phyloP scores from a whole-genome alignment of 2,329 filamentous ascomycete genomes.

The Fusarium redolens region DNA sequence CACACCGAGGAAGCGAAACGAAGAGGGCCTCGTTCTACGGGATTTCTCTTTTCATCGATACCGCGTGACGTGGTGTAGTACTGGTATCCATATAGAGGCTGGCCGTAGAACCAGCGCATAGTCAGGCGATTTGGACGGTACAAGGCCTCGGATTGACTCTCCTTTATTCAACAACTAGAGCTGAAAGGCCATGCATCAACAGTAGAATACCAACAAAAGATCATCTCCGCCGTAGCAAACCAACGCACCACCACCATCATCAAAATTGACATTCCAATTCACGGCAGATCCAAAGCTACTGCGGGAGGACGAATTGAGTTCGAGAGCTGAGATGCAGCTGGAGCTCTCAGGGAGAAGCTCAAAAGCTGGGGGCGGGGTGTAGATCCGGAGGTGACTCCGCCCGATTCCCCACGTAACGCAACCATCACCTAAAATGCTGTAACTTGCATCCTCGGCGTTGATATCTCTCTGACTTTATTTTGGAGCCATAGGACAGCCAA shows the following conservation, averaged over 20 bases:
- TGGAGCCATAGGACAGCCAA: background rate
- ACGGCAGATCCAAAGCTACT: background rate
- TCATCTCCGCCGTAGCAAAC: background rate
- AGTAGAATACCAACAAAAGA: background rate
- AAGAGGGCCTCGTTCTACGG: conserved; percentile 4
- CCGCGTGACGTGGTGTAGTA: conserved; percentile 5
- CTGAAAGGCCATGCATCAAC: background rate
- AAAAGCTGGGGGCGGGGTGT: background rate
- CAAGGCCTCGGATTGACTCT: background rate
- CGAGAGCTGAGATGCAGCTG: background rate
- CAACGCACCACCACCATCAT: background rate
- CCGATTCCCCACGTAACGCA: conserved; percentile 6
- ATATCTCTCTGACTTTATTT: background rate
- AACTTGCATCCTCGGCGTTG: background rate
- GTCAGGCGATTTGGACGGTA: background rate
- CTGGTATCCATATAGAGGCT: background rate
- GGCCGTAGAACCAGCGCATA: background rate
- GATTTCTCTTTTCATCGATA: conserved; percentile 14
- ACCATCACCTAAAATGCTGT: background rate
- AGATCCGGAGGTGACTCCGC: conserved; percentile 3
- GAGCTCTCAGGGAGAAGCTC: background rate
- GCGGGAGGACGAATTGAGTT: background rate
- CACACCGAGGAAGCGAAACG: background rate
- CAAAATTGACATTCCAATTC: background rate
- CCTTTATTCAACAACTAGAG: too few relatives aligned